Evolutionary conservation across 495 filamentous ascomycete genomes (phyloP).

Genomic region (Penicillium diatomitis): DNA sequence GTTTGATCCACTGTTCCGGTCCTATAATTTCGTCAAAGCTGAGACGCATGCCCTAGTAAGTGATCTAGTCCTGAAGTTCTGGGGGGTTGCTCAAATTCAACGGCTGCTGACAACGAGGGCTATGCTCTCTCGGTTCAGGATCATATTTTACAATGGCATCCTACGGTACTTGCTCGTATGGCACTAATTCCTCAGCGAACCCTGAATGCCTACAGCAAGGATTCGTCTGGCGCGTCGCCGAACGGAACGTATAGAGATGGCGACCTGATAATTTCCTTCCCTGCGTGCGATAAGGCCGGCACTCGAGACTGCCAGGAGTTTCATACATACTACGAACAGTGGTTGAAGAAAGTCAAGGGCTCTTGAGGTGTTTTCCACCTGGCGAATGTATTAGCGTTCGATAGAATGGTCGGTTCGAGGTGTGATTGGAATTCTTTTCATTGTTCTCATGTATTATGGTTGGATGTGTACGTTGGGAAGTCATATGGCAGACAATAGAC

Average conservation of each 20-base stretch:
- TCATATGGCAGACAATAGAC: no score
- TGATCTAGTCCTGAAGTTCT: background rate
- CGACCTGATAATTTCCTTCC: slow-evolving; percentile 73
- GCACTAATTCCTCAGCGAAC: slow-evolving; percentile 74
- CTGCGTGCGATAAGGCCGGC: slow-evolving; percentile 52
- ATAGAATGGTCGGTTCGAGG: no score
- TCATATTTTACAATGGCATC: slow-evolving; percentile 95
- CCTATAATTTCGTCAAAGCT: slow-evolving; percentile 91
- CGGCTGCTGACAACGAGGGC: no score
- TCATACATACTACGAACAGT: slow-evolving; percentile 42
- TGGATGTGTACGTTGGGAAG: no score
- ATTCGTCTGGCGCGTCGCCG: slow-evolving; percentile 30
- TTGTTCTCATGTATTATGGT: no score
- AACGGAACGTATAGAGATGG: slow-evolving; percentile 58
- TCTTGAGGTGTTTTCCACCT: background rate
- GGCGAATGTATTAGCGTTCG: background rate
- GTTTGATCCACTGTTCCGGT: slow-evolving; percentile 90
- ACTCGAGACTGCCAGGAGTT: slow-evolving; percentile 63
- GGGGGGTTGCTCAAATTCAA: background rate
- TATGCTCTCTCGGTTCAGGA: slow-evolving; percentile 40
- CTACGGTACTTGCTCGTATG: slow-evolving; percentile 85
- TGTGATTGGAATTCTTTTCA: no score
- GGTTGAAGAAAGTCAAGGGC: slow-evolving; percentile 28
- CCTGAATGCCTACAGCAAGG: slow-evolving; percentile 66
- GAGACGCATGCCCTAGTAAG: slow-evolving; percentile 86